Evolutionary conservation across 139 green algal species (phyloP), one percentile per base, ranked within the genome.

Genomic region (Dunaliella primolecta): DNA sequence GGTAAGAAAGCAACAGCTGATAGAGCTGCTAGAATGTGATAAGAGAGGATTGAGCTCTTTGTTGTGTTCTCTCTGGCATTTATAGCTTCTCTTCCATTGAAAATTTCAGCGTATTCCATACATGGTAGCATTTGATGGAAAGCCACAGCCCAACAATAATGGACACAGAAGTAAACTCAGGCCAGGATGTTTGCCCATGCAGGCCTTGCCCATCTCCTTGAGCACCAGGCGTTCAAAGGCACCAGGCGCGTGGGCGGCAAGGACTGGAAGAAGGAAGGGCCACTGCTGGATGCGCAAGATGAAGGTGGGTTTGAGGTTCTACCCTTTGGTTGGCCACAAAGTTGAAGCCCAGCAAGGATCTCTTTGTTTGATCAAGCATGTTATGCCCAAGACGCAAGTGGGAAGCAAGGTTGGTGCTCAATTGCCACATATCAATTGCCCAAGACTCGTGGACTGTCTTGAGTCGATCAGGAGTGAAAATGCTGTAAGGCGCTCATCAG

Each of bases 221-320:
- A 98, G 89, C 95, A 98, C 86, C 88, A 95, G 86, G 90, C 87
- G 0, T 97, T 97, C 90, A 97, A 97, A 84, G 94, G 80, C 57
- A 81, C 80, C 1, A 27, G 79, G 0, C 56, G 64, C 1, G 56
- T 91, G 35, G 87, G 87, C n/a, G 74, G 33, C 29, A 23, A 55
- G 32, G 86, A 92, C 80, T 92, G 86, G 80, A 37, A 2, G 23
- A 35, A 23, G 2, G 89, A 92, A 82, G 57, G 70, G 1, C 56
- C 82, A 1, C 27, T 98, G 37, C 91, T 98, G 37, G 92, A 97
- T 21, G 78, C 86, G 0, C 33, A 95, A 46, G 95, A 98, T 55
- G 93, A 96, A 64, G 90, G 91, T 94, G 75, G 1, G 82, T 1
- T 31, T 15, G 57, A 1, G 36, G 0, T 20, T 15, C 30, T 33